Percentiles rank a stretch among this genome's conserved stretches.
Evolutionary conservation across 179 eudicot genomes (phyloP).

Genomic region (Nepenthes alata): DNA sequence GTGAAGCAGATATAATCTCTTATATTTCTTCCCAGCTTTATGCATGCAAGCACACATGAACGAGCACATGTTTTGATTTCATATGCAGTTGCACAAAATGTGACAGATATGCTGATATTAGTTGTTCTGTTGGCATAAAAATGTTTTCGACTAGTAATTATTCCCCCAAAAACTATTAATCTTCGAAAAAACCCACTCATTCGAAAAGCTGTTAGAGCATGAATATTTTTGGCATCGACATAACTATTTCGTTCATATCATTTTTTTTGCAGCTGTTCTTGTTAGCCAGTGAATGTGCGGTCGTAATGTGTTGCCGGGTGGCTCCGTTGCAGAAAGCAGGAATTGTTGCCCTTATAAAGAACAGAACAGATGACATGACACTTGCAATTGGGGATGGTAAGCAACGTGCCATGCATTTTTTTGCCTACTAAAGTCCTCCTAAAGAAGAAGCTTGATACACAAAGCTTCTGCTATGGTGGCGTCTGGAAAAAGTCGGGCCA

Average conservation of each 20-base stretch:
- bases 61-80: not conserved
- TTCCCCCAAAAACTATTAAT: too few species aligned
- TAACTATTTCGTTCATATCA: not conserved
- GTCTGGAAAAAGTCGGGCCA: too few species aligned
- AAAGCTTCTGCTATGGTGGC: too few species aligned
- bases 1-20: not conserved
- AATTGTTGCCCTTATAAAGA: conserved; percentile 83
- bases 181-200: too few species aligned
- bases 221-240: too few species aligned
- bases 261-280: conserved; percentile 57
- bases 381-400: conserved; percentile 97
- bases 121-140: too few species aligned
- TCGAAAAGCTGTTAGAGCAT: too few species aligned
- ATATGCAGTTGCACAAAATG: not conserved
- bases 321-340: conserved; percentile 99
- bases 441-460: too few species aligned
- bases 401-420: conserved; percentile 7
- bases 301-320: conserved; percentile 91
- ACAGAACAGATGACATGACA: conserved; percentile 90
- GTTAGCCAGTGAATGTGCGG: conserved; percentile 70
- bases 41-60: too few species aligned
- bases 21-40: conserved; percentile 1
- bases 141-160: too few species aligned
- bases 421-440: not conserved
- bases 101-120: not conserved